phyloP scores from a whole-genome alignment of 192 early-diverging fungal genomes.

The Backusella tarrabulga region DNA sequence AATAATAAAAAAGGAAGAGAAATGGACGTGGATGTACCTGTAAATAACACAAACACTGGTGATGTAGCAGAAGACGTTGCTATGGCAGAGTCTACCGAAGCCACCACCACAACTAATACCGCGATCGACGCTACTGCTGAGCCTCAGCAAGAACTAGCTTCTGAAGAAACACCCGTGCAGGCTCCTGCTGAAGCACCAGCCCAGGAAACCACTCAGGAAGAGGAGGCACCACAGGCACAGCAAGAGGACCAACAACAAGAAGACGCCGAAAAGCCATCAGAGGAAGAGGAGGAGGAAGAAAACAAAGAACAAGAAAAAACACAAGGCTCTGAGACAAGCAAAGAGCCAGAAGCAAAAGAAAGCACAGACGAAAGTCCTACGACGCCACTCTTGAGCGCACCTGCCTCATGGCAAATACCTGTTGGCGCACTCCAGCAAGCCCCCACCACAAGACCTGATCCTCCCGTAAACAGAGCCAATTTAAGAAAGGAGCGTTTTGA shows the following conservation, averaged over 20 bases:
- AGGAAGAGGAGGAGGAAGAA: neutral
- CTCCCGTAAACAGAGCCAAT: slow-evolving; percentile 12
- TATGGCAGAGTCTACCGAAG: neutral
- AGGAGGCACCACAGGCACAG: neutral
- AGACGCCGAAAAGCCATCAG: neutral
- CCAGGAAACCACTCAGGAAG: neutral
- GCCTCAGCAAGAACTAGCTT: neutral
- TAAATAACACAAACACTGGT: neutral
- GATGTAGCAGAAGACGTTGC: neutral
- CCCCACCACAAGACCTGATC: neutral
- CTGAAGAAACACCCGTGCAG: neutral
- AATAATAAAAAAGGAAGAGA: neutral
- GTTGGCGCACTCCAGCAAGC: slow-evolving; percentile 30
- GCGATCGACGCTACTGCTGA: neutral
- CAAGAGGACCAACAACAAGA: neutral
- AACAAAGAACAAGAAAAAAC: neutral
- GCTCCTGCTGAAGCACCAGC: neutral
- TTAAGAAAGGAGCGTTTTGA: slow-evolving; percentile 54
- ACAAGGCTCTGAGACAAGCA: neutral
- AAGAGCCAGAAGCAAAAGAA: slow-evolving; percentile 1
- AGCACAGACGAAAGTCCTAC: neutral
- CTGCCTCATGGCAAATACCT: slow-evolving; percentile 50
- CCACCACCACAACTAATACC: neutral
- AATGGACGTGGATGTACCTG: slow-evolving; percentile 8
- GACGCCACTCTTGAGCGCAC: slow-evolving; percentile 20